Base-by-base conservation (phyloP, 1,139 yeast genomes). In the Geotrichum candidum region DNA sequence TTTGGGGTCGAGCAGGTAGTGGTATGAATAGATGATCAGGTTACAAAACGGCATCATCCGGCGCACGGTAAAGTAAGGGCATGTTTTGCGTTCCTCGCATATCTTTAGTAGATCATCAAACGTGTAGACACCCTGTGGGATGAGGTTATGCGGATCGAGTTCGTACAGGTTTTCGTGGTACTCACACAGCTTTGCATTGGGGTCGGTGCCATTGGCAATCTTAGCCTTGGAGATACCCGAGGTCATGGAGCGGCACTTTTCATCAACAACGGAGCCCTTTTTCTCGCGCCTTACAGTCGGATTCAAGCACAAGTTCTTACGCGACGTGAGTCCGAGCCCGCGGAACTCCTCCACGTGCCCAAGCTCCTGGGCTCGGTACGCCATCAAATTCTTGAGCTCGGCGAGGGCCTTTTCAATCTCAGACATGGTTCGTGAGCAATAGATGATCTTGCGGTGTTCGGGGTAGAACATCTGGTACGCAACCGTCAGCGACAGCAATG, bases 341-440 rank as follows among this genome's bases (percentile, higher is more conserved):
- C 98, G 79, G 73, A 94, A 95, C 53, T 78, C 80, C 73, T 91
- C 98, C 38, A 79, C 87, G 67, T 82, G 84, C 0, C 98, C 98
- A 61, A 94, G 78, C 71, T 90, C 96, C 61, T 84, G 80, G 2
- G 94, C 76, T 65, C 99, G 80, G 72, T 82, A 94, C 60, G 84
- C 90, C 99, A 94, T 94, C 68, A 94, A 79, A 61, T 84, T 86
- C 66, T 89, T 87, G 78, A 95, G 80, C 77, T 94, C 99, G n/a
- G 92, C 90, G 73, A 94, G 78, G 0, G 99, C 98, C 76, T 94
- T 94, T 76, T 94, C 99, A 72, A 94, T 94, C 78, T 94, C 99
- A 10, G 97, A 90, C 99, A 94, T 94, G 48, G 99, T 94, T 82
- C 99, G 98, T 5, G 99, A 94, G 75, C 99, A 94, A 75, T 94